These are phyloP conservation scores for Singerocomus inundabilis DNA, from an alignment of 1,284 basidiomycete genomes.

Conservation along the genomic window DNA sequence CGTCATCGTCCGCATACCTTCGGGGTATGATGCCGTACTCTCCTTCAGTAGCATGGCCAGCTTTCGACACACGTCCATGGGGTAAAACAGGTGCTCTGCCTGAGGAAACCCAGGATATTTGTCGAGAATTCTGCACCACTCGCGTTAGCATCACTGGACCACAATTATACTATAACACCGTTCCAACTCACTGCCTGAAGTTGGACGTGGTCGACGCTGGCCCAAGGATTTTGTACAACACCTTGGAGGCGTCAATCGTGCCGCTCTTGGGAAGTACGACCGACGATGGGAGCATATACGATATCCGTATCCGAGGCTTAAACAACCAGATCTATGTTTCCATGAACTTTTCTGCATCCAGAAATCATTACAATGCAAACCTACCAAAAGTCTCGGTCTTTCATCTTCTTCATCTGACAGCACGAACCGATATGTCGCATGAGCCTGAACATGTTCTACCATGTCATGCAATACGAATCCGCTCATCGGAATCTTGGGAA, in stretches of 20 bases:
- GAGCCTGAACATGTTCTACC: constrained; percentile 83
- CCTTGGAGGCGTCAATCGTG: constrained; percentile 68
- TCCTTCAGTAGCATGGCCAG: constrained; percentile 66
- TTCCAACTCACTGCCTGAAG: constrained; percentile 51
- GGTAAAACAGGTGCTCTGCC: constrained; percentile 79
- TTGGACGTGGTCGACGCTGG: constrained; percentile 51
- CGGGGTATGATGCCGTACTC: constrained; percentile 72
- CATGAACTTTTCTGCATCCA: not conserved
- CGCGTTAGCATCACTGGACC: constrained; percentile 2
- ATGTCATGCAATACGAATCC: constrained; percentile 86
- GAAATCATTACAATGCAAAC: constrained; percentile 27
- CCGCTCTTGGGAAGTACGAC: constrained; percentile 62
- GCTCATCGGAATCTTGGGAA: constrained; percentile 67
- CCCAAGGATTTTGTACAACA: constrained; percentile 69
- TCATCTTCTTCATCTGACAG: constrained; percentile 82
- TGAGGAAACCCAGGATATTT: constrained; percentile 79
- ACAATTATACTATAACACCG: not conserved
- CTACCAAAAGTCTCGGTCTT: constrained; percentile 70
- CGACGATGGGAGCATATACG: constrained; percentile 59
- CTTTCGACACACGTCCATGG: constrained; percentile 67
- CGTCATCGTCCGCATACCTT: constrained; percentile 70
- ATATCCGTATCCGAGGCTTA: constrained; percentile 78
- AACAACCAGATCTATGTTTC: constrained; percentile 78
- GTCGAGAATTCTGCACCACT: constrained; percentile 47
- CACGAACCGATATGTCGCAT: constrained; percentile 87